These are phyloP conservation scores for Neonectria neomacrospora DNA, from an alignment of 2,329 filamentous ascomycete genomes.

Conservation along the genomic window DNA sequence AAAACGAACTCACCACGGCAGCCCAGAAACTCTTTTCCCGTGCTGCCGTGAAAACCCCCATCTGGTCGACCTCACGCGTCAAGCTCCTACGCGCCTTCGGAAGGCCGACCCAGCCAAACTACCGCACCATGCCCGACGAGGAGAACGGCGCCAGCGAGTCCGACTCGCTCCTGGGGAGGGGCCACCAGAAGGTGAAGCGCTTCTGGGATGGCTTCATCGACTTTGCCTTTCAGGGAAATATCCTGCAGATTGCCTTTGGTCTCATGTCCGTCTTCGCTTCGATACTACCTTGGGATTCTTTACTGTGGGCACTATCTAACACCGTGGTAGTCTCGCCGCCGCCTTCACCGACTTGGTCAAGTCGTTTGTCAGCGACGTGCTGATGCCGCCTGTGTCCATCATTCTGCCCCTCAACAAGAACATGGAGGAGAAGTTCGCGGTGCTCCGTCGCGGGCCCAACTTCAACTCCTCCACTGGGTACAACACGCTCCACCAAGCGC, in stretches of 20 bases:
- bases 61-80: conserved; percentile 1
- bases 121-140: conserved; percentile 50
- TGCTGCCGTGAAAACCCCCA: neutral
- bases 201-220: conserved; percentile 74
- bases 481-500: conserved; percentile 75
- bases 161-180: conserved; percentile 57
- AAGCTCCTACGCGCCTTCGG: conserved; percentile 1
- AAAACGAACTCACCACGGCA: neutral
- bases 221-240: conserved; percentile 79
- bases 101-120: conserved; percentile 8
- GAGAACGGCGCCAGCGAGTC: conserved; percentile 50
- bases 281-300: neutral
- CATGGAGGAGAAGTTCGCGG: conserved; percentile 78
- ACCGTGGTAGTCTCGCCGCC: conserved; percentile 67
- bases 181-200: conserved; percentile 59
- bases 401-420: conserved; percentile 76
- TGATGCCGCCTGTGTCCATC: conserved; percentile 76
- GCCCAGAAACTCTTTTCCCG: neutral
- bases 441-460: conserved; percentile 68
- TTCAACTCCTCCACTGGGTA: conserved; percentile 66
- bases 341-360: conserved; percentile 78
- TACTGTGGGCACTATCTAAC: conserved; percentile 24
- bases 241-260: conserved; percentile 79
- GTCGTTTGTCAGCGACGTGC: conserved; percentile 75
- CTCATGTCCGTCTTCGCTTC: conserved; percentile 67